These are phyloP conservation scores for Pseudonectria foliicola DNA, from an alignment of 2,329 filamentous ascomycete genomes.

Conservation along the genomic window DNA sequence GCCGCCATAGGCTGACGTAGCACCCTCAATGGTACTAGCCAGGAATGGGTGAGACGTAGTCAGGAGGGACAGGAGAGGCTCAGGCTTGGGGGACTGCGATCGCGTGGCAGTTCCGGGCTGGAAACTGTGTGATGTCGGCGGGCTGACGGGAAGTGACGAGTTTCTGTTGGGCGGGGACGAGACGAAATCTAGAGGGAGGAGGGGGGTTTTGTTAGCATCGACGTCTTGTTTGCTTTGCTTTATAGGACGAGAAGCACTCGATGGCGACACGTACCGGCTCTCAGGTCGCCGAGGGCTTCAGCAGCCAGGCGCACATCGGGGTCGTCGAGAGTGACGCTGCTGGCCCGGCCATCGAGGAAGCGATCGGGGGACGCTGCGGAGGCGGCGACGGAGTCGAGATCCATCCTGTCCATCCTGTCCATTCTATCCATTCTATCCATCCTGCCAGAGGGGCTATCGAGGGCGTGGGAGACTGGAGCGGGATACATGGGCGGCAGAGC, in stretches of 20 bases:
- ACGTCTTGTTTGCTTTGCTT: conserved; percentile 2
- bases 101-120: conserved; percentile 11
- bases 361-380: conserved; percentile 40
- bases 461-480: conserved; percentile 35
- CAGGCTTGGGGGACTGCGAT: conserved; percentile 47
- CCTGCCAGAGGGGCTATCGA: not conserved
- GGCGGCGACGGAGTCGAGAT: conserved; percentile 37
- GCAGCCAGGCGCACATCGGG: conserved; percentile 64
- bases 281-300: conserved; percentile 67
- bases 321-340: conserved; percentile 55
- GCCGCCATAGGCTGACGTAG: conserved; percentile 75
- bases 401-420: conserved; percentile 42
- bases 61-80: conserved; percentile 79
- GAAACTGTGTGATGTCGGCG: conserved; percentile 27
- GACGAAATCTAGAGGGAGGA: conserved; percentile 48
- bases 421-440: too few species aligned
- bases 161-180: conserved; percentile 51
- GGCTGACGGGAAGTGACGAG: conserved; percentile 34
- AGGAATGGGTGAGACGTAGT: conserved; percentile 84
- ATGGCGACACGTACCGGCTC: conserved; percentile 50
- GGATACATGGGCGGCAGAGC: conserved; percentile 44
- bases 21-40: conserved; percentile 76
- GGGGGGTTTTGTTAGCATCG: conserved; percentile 6
- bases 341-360: conserved; percentile 36
- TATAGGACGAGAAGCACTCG: not conserved